Conservation (phyloP, 108 stramenopile species). For the Mediolabrus comicus region DNA sequence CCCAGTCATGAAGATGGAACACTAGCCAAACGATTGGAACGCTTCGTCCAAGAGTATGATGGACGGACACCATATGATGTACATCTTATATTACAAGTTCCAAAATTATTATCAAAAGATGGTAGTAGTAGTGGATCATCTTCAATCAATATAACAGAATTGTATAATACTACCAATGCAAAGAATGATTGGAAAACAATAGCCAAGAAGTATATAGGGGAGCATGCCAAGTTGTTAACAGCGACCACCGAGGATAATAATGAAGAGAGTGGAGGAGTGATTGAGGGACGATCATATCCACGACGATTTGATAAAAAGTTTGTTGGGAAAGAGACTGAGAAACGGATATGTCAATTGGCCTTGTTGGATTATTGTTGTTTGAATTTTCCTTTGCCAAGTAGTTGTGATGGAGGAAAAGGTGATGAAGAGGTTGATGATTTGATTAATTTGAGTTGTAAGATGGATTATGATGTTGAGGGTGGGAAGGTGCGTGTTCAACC, state of each 20-base stretch:
- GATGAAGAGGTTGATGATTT: background rate
- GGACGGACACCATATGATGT: conserved; percentile 21
- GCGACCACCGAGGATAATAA: background rate
- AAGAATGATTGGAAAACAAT: conserved; percentile 17
- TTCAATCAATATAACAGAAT: conserved; percentile 17
- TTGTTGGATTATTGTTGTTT: conserved; percentile 36
- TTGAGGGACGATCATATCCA: conserved; percentile 27
- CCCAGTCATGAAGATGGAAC: conserved; percentile 19
- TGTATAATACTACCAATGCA: conserved; percentile 29
- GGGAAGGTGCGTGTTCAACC: conserved; percentile 12
- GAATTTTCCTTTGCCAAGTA: conserved; percentile 26
- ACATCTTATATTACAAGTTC: conserved; percentile 22
- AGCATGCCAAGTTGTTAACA: conserved; percentile 3
- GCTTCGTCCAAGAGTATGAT: conserved; percentile 28
- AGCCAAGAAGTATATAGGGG: conserved; percentile 18
- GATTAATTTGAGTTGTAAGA: conserved; percentile 12
- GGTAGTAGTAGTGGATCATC: conserved; percentile 2
- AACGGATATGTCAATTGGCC: conserved; percentile 23
- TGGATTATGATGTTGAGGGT: conserved; percentile 20
- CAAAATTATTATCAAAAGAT: conserved; percentile 14
- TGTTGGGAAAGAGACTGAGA: conserved; percentile 5
- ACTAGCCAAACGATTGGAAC: conserved; percentile 12
- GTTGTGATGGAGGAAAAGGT: background rate
- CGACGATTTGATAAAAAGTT: conserved; percentile 10
- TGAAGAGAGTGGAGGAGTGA: conserved; percentile 12